Conservation (phyloP, 768 basidiomycete genomes). For the Boletus edulis region DNA sequence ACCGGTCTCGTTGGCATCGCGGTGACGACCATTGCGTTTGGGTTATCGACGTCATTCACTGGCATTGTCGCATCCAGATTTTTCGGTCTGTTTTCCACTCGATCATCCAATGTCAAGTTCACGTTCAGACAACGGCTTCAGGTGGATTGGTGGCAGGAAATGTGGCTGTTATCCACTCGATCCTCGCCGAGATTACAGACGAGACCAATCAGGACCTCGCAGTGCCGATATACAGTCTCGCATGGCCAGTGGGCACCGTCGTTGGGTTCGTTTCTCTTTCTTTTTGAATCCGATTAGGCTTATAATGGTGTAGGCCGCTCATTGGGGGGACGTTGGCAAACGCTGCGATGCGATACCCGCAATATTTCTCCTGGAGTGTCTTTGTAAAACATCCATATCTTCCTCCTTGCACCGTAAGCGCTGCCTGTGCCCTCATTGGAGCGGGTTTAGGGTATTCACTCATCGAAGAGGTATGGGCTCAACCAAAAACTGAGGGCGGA, state of each 20-base stretch:
- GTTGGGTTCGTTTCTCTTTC: slow-evolving; percentile 40
- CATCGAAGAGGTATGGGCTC: slow-evolving; percentile 18
- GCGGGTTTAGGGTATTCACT: slow-evolving; percentile 11
- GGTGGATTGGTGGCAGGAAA: slow-evolving; percentile 66
- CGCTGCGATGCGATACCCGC: slow-evolving; percentile 16
- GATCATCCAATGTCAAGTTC: neutral
- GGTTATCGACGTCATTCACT: slow-evolving; percentile 50
- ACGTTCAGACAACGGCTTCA: slow-evolving; percentile 11
- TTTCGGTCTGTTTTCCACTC: slow-evolving; percentile 37
- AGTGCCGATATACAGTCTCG: slow-evolving; percentile 56
- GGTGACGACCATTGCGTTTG: slow-evolving; percentile 49
- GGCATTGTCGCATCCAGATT: slow-evolving; percentile 50
- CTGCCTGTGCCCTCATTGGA: slow-evolving; percentile 8
- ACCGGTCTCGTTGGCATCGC: slow-evolving; percentile 50
- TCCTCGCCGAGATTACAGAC: slow-evolving; percentile 63
- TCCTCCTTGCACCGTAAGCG: slow-evolving; percentile 16
- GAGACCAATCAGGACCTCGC: slow-evolving; percentile 57
- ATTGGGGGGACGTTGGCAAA: slow-evolving; percentile 22
- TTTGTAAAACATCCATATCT: slow-evolving; percentile 16
- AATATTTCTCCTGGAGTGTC: slow-evolving; percentile 10
- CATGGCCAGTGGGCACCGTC: slow-evolving; percentile 55
- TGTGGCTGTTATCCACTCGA: slow-evolving; percentile 57
- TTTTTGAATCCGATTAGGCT: neutral
- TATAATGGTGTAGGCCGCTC: slow-evolving; percentile 9
- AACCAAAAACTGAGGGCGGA: neutral